phyloP scores from a whole-genome alignment of 169 alveolate genomes.

The Amoebophrya sp. region DNA sequence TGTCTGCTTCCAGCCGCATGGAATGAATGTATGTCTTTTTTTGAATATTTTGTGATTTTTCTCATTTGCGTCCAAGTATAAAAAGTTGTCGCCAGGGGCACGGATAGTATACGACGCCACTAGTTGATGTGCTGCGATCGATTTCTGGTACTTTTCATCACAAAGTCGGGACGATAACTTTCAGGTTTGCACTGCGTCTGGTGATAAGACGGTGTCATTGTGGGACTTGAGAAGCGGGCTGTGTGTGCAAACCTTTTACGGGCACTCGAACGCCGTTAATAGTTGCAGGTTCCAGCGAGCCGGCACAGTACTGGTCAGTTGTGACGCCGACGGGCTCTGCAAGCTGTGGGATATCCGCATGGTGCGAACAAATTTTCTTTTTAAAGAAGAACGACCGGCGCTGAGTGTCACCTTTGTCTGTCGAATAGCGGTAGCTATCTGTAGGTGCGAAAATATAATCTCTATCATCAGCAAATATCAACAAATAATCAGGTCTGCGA shows the following conservation, averaged over 20 bases:
- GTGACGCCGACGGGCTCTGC: constrained; percentile 84
- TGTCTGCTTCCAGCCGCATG: constrained; percentile 73
- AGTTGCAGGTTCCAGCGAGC: constrained; percentile 56
- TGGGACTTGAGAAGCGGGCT: constrained; percentile 86
- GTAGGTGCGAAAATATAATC: too few relatives aligned
- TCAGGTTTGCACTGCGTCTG: constrained; percentile 58
- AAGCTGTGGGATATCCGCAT: constrained; percentile 85
- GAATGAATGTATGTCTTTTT: constrained; percentile 61
- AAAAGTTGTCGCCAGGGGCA: too few relatives aligned
- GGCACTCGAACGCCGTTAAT: constrained; percentile 77
- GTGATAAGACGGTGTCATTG: constrained; percentile 76
- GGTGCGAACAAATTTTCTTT: constrained; percentile 60
- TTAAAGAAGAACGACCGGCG: not conserved
- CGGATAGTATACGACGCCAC: too few relatives aligned
- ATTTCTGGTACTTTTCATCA: too few relatives aligned
- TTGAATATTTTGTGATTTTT: too few relatives aligned
- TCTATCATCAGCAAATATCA: too few relatives aligned
- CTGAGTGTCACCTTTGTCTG: not conserved
- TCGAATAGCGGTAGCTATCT: too few relatives aligned
- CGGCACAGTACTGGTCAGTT: constrained; percentile 63
- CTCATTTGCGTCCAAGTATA: too few relatives aligned
- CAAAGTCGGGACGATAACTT: too few relatives aligned
- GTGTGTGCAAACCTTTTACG: constrained; percentile 80
- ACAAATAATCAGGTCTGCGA: constrained; percentile 39
- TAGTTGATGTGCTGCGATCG: too few relatives aligned